Evolutionary conservation across 164 flowering plant genomes (phyloP), one percentile per base, ranked within the genome.

Genomic region (Annona squamosa): DNA sequence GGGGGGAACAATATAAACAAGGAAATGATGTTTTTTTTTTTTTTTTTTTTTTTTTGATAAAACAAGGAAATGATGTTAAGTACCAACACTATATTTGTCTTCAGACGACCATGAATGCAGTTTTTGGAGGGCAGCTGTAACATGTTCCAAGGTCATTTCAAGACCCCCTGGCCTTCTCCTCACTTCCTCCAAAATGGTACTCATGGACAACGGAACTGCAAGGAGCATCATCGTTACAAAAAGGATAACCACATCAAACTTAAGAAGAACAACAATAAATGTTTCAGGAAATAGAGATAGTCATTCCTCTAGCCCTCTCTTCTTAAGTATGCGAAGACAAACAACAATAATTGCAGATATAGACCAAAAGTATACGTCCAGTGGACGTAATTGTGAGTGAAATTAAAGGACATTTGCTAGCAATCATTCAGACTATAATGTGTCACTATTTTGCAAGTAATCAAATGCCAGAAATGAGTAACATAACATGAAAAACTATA

Each of bases 161-260:
- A 88, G 91, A 52, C 94, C 96, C 68, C 77, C 85, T 81, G 85
- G 85, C 72, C 79, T 84, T 73, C 87, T 86, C 73, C 90, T 90
- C 66, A 90, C 94, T 84, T 91, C 97, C 72, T 85, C 85, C 73
- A 77, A 87, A 71, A 95, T 90, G 48, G 85, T 80, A 73, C 84
- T 73, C 62, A 91, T 26, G 3, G 90, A 83, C 73, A 93, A 70
- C 6, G 91, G 87, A 75, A 67, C 99, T 95, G 92, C 75, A 86
- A 77, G 75, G 26, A 5, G 78, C 42, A 73, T 56, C 43, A 71
- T 59, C 44, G 69, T 63, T 2, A 52, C 73, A 41, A 43, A 71
- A 69, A 65, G n/a, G 48, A 59, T 59, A 59, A 59, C 37, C n/a
- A 17, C 13, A 59, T 59, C 13, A 59, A 59, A 59, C 3, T 17